These are phyloP conservation scores for Oenanthe sinensis DNA, from an alignment of 129 eudicot genomes.

Conservation along the genomic window DNA sequence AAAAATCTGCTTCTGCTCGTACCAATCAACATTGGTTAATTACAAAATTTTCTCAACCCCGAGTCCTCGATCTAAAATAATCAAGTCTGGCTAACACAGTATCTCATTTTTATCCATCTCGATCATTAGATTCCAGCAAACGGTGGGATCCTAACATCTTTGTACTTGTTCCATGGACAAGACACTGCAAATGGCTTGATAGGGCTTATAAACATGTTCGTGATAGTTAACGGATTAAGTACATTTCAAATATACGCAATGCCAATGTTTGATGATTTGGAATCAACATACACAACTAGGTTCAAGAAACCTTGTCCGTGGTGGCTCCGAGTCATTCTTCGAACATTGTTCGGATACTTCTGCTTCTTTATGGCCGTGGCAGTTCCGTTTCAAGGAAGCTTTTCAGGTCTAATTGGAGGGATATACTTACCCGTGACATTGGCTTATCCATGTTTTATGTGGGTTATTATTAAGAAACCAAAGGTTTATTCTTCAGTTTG, in stretches of 20 bases:
- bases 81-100: neutral
- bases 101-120: neutral
- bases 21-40: too few relatives aligned
- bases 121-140: constrained; percentile 50
- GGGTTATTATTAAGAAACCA: constrained; percentile 56
- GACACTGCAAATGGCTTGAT: constrained; percentile 36
- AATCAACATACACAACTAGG: constrained; percentile 34
- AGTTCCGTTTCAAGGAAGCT: constrained; percentile 53
- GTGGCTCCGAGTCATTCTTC: constrained; percentile 58
- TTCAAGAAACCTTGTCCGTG: constrained; percentile 54
- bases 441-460: constrained; percentile 81
- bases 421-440: constrained; percentile 53
- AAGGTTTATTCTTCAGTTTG: constrained; percentile 36
- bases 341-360: constrained; percentile 44
- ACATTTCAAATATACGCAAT: constrained; percentile 67
- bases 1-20: too few relatives aligned
- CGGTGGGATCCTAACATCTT: constrained; percentile 53
- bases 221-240: constrained; percentile 50
- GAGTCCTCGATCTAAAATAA: too few relatives aligned
- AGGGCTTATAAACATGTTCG: constrained; percentile 43
- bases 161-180: constrained; percentile 40
- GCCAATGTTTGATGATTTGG: constrained; percentile 70
- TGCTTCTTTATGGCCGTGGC: constrained; percentile 62
- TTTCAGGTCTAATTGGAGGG: constrained; percentile 63
- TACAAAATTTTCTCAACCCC: too few relatives aligned